Conservation (phyloP, 306 rosid genomes). For the Neltuma alba region DNA sequence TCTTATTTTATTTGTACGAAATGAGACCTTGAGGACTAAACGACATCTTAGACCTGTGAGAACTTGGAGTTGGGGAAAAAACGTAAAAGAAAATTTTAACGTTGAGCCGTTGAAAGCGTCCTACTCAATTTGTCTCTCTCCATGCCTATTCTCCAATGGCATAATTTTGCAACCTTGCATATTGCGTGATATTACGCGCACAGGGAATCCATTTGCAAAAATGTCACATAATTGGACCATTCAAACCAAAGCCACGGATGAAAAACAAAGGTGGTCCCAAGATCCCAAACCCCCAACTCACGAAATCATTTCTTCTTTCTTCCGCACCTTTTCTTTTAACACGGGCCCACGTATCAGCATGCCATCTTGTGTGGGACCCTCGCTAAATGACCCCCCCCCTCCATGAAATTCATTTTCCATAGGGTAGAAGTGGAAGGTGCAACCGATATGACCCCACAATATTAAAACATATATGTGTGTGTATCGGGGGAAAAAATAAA, state of each 20-base stretch:
- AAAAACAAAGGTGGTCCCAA: slow-evolving; percentile 49
- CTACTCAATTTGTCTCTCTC: too few species aligned
- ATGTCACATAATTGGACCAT: slow-evolving; percentile 39
- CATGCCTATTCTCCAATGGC: too few species aligned
- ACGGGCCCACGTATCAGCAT: slow-evolving; percentile 60
- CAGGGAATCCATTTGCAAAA: neutral
- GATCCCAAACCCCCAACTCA: slow-evolving; percentile 53
- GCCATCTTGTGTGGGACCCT: slow-evolving; percentile 59
- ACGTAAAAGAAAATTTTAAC: too few species aligned
- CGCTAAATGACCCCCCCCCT: slow-evolving; percentile 37
- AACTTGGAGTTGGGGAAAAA: too few species aligned
- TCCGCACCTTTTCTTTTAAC: slow-evolving; percentile 38
- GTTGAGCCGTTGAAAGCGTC: too few species aligned
- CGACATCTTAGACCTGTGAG: too few species aligned
- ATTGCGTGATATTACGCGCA: neutral
- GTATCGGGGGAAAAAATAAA: too few species aligned
- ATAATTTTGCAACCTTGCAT: neutral
- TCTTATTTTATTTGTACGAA: too few species aligned
- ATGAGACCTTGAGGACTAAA: too few species aligned
- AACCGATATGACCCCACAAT: slow-evolving; percentile 44
- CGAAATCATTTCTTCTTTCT: slow-evolving; percentile 38
- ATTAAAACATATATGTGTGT: too few species aligned
- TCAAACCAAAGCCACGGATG: slow-evolving; percentile 47
- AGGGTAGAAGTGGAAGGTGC: slow-evolving; percentile 43
- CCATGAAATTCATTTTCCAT: slow-evolving; percentile 34